Evolutionary conservation across 176 grass and related monocot genomes (phyloP).

Genomic region (Stipa capillata): DNA sequence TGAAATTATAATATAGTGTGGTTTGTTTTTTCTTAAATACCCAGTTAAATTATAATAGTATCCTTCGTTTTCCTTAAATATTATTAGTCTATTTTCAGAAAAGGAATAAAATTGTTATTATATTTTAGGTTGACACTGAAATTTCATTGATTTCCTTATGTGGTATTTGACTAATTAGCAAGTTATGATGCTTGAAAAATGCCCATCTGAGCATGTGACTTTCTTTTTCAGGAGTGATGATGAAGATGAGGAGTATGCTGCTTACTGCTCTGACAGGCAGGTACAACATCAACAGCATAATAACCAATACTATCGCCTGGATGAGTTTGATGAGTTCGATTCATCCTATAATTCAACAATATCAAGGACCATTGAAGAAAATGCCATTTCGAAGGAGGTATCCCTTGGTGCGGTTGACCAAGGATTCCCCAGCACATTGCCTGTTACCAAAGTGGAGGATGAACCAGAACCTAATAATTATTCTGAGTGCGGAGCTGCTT

Average conservation of each 20-base stretch:
- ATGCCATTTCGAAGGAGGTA: constrained; percentile 40
- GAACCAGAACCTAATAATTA: constrained; percentile 76
- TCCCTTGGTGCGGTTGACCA: constrained; percentile 21
- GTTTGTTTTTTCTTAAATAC: background rate
- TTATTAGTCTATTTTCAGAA: background rate
- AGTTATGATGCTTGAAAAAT: background rate
- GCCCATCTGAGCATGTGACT: background rate
- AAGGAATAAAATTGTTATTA: background rate
- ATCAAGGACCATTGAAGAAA: constrained; percentile 29
- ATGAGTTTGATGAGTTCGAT: constrained; percentile 52
- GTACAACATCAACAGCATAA: constrained; percentile 31
- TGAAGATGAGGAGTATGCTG: constrained; percentile 59
- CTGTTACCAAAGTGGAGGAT: constrained; percentile 55
- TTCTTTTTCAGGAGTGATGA: constrained; percentile 65
- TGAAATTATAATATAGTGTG: constrained; percentile 1
- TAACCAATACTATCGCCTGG: constrained; percentile 50
- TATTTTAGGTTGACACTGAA: background rate
- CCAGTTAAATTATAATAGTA: background rate
- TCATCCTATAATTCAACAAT: constrained; percentile 35
- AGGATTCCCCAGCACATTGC: constrained; percentile 19
- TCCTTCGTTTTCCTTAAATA: background rate
- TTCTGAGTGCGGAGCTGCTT: constrained; percentile 67
- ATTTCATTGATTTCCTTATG: constrained; percentile 7
- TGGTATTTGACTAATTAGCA: background rate
- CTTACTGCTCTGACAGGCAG: constrained; percentile 53